phyloP scores from a whole-genome alignment of 768 basidiomycete genomes.

The Termitomyces sp. region DNA sequence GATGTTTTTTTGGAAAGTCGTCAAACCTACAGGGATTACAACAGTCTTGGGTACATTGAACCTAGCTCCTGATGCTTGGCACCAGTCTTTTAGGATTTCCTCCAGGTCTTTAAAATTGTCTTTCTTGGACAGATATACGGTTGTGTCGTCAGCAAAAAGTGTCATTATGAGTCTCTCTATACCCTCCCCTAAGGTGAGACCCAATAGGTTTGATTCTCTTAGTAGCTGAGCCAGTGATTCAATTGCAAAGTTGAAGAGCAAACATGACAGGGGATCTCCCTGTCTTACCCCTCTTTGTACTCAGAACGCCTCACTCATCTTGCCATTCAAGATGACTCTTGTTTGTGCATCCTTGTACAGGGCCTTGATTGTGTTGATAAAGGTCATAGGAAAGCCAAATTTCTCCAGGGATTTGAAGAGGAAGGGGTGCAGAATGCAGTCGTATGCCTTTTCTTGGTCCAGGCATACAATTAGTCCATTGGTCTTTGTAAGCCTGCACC shows the following conservation, averaged over 20 bases:
- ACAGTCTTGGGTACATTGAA: conserved; percentile 42
- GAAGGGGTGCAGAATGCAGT: not conserved
- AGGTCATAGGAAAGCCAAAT: conserved; percentile 11
- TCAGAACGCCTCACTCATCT: no score
- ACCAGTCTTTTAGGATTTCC: conserved; percentile 35
- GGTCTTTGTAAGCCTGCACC: not conserved
- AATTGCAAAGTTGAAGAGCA: conserved; percentile 8
- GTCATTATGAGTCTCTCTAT: not conserved
- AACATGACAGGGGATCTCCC: conserved; percentile 37
- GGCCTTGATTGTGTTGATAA: not conserved
- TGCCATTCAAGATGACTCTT: no score
- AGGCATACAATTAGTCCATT: not conserved
- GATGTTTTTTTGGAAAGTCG: not conserved
- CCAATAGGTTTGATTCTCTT: conserved; percentile 25
- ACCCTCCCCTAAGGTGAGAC: conserved; percentile 17
- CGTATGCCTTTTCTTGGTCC: no score
- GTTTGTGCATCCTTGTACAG: no score
- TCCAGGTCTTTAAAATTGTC: conserved; percentile 17
- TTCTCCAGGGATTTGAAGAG: conserved; percentile 3
- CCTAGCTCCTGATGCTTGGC: conserved; percentile 33
- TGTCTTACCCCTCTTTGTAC: conserved; percentile 20
- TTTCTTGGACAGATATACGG: no score
- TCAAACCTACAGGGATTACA: conserved; percentile 30
- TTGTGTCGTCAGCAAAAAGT: no score
- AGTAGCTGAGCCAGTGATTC: conserved; percentile 21